phyloP scores from a whole-genome alignment of 169 alveolate genomes.

The Eimeria zaria region DNA sequence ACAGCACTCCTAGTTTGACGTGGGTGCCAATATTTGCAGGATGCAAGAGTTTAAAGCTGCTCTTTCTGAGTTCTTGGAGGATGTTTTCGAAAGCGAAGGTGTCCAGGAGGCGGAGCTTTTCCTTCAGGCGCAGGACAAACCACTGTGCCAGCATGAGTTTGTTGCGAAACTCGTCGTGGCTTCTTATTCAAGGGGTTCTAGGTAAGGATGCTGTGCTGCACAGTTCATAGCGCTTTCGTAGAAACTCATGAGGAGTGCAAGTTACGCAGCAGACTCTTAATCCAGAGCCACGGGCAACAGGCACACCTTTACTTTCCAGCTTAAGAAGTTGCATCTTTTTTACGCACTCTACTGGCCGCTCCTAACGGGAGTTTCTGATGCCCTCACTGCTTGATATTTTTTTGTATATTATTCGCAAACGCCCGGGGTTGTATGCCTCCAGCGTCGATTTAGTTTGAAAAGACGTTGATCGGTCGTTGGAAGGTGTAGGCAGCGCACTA shows the following conservation, averaged over 20 bases:
- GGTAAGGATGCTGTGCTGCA: conserved; percentile 7
- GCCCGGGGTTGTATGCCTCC: background rate
- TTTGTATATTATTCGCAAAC: background rate
- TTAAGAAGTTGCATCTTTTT: background rate
- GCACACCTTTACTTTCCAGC: background rate
- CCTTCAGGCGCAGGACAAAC: conserved; percentile 72
- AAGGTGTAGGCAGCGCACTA: background rate
- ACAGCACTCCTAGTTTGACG: background rate
- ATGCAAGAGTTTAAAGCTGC: conserved; percentile 76
- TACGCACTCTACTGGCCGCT: background rate
- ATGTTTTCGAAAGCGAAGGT: conserved; percentile 69
- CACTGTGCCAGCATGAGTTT: conserved; percentile 78
- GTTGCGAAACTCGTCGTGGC: conserved; percentile 71
- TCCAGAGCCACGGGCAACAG: background rate
- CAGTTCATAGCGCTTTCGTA: background rate
- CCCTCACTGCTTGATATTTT: background rate
- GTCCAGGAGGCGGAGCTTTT: conserved; percentile 55
- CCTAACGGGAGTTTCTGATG: background rate
- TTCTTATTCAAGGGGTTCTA: conserved; percentile 62
- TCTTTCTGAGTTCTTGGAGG: conserved; percentile 65
- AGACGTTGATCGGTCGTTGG: background rate
- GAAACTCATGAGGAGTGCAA: background rate
- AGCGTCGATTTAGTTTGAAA: background rate
- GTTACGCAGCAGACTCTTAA: background rate
- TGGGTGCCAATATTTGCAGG: conserved; percentile 15